phyloP scores from a whole-genome alignment of 768 basidiomycete species.

The Kwoniella sp. region DNA sequence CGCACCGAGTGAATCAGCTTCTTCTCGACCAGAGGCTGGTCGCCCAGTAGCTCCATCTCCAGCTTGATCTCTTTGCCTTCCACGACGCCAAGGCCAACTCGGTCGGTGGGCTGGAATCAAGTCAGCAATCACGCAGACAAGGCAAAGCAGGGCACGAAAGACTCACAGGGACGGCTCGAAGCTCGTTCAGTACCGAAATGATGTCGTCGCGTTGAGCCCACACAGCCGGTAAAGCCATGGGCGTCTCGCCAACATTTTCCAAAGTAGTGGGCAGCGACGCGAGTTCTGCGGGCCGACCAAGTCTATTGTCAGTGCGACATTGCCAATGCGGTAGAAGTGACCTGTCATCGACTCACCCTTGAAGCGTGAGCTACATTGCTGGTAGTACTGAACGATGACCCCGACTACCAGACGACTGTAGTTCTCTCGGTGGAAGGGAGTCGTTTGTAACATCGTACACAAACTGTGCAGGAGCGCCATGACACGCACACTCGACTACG shows the following conservation, averaged over 20 bases:
- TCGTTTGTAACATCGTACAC: slow-evolving; percentile 81
- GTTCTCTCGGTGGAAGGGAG: slow-evolving; percentile 91
- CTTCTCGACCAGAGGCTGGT: slow-evolving; percentile 56
- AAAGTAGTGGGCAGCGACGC: slow-evolving; percentile 50
- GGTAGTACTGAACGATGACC: slow-evolving; percentile 93
- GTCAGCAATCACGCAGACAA: not conserved
- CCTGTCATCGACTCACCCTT: slow-evolving; percentile 53
- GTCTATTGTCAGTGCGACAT: not conserved
- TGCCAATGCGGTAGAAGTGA: too few species aligned
- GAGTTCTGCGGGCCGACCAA: slow-evolving; percentile 51
- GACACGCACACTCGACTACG: slow-evolving; percentile 74
- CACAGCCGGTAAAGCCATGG: slow-evolving; percentile 57
- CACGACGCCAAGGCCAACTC: slow-evolving; percentile 52
- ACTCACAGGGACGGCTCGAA: slow-evolving; percentile 59
- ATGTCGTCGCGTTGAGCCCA: slow-evolving; percentile 85
- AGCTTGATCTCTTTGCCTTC: slow-evolving; percentile 74
- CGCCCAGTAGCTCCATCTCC: slow-evolving; percentile 65
- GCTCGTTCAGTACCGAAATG: slow-evolving; percentile 65
- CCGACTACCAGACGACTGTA: slow-evolving; percentile 89
- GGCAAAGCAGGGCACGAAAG: not conserved
- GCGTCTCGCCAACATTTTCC: slow-evolving; percentile 35
- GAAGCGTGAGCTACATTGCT: slow-evolving; percentile 83
- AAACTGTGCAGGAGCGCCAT: slow-evolving; percentile 87
- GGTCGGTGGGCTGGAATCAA: slow-evolving; percentile 22
- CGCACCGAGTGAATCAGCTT: slow-evolving; percentile 69